Conservation (phyloP, 2,329 filamentous ascomycete species). For the Calonectria montana region DNA sequence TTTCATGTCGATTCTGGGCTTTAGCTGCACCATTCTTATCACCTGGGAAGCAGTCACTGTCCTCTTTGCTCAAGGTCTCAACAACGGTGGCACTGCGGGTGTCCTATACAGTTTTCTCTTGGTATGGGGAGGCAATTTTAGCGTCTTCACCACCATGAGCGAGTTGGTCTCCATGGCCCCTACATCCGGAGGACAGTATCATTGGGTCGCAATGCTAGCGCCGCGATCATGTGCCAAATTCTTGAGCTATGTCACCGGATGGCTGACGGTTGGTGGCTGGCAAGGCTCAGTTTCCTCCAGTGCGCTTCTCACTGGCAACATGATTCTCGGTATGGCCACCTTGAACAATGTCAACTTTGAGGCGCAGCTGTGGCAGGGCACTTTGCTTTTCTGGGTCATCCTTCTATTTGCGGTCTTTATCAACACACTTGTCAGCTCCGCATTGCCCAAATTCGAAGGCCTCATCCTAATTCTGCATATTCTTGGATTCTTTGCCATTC, state of each 20-base stretch:
- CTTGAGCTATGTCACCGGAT: constrained; percentile 63
- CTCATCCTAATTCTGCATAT: constrained; percentile 62
- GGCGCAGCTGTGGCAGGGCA: constrained; percentile 59
- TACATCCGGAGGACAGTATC: constrained; percentile 68
- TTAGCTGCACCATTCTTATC: constrained; percentile 63
- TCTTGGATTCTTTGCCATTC: constrained; percentile 47
- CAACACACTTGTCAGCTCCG: constrained; percentile 59
- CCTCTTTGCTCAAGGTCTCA: constrained; percentile 48
- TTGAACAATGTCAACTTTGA: constrained; percentile 51
- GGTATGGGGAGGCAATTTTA: constrained; percentile 58
- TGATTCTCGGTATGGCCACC: constrained; percentile 51
- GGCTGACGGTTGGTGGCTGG: constrained; percentile 63
- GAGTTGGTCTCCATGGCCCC: constrained; percentile 61
- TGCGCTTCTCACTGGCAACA: constrained; percentile 57
- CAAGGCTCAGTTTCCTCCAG: constrained; percentile 48
- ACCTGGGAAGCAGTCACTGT: constrained; percentile 62
- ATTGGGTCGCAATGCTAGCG: constrained; percentile 67
- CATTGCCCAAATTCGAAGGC: constrained; percentile 62
- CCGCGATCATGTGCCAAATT: constrained; percentile 60
- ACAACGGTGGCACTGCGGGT: constrained; percentile 57
- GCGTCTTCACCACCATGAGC: constrained; percentile 52
- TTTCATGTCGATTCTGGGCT: constrained; percentile 62
- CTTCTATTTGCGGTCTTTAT: constrained; percentile 59
- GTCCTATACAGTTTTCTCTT: constrained; percentile 62
- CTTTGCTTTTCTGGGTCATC: constrained; percentile 61